Percentiles rank a stretch among this genome's conserved stretches.
Conservation (phyloP, 2,329 filamentous ascomycete genomes). For the Hortaea sp. region DNA sequence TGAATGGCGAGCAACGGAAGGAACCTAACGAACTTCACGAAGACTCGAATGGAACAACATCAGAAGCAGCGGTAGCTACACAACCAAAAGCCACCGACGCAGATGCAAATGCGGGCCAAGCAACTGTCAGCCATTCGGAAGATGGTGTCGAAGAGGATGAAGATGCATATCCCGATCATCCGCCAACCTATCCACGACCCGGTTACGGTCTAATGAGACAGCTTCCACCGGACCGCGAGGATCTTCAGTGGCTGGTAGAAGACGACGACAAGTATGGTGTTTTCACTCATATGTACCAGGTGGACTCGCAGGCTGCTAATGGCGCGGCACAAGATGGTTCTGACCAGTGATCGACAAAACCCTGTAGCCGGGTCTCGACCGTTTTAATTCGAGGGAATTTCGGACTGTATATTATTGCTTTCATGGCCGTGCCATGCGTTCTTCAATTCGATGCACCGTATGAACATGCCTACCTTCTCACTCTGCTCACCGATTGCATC, state of each 20-base stretch:
- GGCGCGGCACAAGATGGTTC: not conserved
- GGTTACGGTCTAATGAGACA: slow-evolving; percentile 49
- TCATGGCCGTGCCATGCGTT: no score
- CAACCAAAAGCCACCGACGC: not conserved
- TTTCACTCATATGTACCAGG: slow-evolving; percentile 41
- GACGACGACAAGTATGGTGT: slow-evolving; percentile 43
- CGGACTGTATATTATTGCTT: no score
- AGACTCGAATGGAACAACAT: not conserved
- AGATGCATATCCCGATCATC: slow-evolving; percentile 39
- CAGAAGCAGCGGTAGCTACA: slow-evolving; percentile 1
- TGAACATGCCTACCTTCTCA: no score
- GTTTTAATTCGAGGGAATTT: no score
- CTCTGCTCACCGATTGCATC: no score
- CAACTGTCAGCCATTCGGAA: not conserved
- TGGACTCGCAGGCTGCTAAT: slow-evolving; percentile 6
- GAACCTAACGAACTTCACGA: not conserved
- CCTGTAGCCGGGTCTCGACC: no score
- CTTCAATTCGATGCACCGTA: no score
- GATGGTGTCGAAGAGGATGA: slow-evolving; percentile 35
- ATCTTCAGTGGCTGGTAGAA: slow-evolving; percentile 53
- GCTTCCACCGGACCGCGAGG: slow-evolving; percentile 47
- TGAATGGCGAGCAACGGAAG: not conserved
- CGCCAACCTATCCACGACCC: slow-evolving; percentile 51
- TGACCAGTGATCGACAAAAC: no score
- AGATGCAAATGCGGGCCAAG: not conserved